Conservation (phyloP, 2,329 filamentous ascomycete genomes). For the Coniochaeta hoffmannii region DNA sequence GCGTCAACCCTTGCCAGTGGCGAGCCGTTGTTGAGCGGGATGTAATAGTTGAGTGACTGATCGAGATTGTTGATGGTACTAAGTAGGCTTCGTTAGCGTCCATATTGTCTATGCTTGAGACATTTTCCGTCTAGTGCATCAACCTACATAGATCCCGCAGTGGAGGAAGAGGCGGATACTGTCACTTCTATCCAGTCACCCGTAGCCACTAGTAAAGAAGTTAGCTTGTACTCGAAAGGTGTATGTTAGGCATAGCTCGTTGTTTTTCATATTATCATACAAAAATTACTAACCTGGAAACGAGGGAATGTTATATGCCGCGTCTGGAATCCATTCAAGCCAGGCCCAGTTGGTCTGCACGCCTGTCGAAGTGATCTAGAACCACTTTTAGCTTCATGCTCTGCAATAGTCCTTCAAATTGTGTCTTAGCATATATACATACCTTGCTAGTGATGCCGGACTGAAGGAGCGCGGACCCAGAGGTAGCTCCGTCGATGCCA, state of each 20-base stretch:
- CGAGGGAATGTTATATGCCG: background rate
- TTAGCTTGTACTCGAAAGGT: too few species aligned
- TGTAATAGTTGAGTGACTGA: conserved; percentile 8
- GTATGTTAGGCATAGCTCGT: too few species aligned
- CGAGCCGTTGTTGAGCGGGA: conserved; percentile 8
- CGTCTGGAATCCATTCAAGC: conserved; percentile 3
- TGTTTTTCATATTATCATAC: background rate
- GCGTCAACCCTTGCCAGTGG: conserved; percentile 14
- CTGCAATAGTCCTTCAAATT: background rate
- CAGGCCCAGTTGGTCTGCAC: conserved; percentile 5
- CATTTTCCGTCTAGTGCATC: background rate
- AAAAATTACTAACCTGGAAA: conserved; percentile 7
- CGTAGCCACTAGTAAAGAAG: conserved; percentile 8
- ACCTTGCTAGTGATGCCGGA: conserved; percentile 17
- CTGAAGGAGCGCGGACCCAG: conserved; percentile 13
- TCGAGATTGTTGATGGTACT: conserved; percentile 14
- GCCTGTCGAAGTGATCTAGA: conserved; percentile 2
- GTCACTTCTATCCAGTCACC: conserved; percentile 18
- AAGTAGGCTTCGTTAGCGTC: background rate
- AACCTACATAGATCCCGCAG: conserved; percentile 13
- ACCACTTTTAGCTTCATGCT: background rate
- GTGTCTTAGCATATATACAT: background rate
- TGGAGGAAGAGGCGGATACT: conserved; percentile 12
- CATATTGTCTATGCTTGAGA: background rate
- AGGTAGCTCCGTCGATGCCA: conserved; percentile 17